Conservation (phyloP, 257 asterid genomes). For the Solanum tarapatanum region DNA sequence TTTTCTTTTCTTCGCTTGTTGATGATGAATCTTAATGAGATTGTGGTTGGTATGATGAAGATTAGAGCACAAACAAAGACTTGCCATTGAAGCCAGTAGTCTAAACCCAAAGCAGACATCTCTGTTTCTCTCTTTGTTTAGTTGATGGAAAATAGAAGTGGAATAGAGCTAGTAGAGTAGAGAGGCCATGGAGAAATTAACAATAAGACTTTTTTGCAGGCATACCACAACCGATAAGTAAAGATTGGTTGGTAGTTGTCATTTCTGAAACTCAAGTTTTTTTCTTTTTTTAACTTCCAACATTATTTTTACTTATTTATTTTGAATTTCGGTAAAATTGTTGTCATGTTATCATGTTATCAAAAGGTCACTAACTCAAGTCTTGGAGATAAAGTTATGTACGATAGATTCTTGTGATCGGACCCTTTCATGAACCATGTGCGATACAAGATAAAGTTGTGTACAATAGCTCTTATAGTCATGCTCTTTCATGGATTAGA, state of each 20-base stretch:
- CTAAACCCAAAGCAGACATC: neutral
- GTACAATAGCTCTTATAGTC: too few relatives aligned
- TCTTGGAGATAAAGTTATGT: neutral
- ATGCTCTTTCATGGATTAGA: neutral
- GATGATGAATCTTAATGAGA: conserved; percentile 29
- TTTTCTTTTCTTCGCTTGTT: conserved; percentile 3
- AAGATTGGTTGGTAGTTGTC: neutral
- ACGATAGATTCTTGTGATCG: neutral
- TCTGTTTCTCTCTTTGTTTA: neutral
- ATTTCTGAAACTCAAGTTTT: neutral
- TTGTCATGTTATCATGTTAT: too few relatives aligned
- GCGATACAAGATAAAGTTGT: too few relatives aligned
- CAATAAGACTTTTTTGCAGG: neutral
- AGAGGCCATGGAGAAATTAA: neutral
- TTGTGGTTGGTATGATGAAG: conserved; percentile 31
- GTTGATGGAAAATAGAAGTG: neutral
- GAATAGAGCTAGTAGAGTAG: neutral
- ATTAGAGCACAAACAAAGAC: conserved; percentile 43
- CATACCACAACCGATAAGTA: neutral
- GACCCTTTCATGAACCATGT: neutral
- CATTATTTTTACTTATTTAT: too few relatives aligned
- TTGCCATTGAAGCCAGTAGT: conserved; percentile 76
- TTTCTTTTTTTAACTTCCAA: too few relatives aligned
- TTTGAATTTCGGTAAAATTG: too few relatives aligned
- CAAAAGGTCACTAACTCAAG: too few relatives aligned